Evolutionary conservation across 768 basidiomycete species (phyloP).

Genomic region (Lyophyllum semitale): DNA sequence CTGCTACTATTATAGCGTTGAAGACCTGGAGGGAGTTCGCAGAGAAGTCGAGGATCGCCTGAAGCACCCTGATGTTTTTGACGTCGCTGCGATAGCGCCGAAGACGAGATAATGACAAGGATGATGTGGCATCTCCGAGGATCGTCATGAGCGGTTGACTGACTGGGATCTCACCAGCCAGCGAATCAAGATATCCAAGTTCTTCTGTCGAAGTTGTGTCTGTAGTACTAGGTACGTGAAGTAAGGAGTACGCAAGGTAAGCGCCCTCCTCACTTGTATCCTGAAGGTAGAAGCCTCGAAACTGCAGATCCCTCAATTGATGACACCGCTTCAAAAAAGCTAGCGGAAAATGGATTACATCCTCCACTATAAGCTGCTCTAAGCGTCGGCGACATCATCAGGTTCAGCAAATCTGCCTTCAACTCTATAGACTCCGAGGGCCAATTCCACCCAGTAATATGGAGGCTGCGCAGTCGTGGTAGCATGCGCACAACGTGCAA

Average conservation of each 20-base stretch:
- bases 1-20: not conserved
- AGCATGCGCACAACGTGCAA: not conserved
- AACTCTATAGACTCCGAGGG: not conserved
- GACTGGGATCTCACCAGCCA: not conserved
- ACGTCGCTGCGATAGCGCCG: not conserved
- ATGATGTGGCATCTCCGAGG: not conserved
- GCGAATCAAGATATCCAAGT: conserved; percentile 1
- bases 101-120: conserved; percentile 1
- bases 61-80: not conserved
- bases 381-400: not conserved
- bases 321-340: not conserved
- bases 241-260: not conserved
- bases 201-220: not conserved
- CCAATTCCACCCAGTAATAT: not conserved
- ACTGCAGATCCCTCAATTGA: conserved; percentile 4
- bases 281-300: not conserved
- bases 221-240: too few relatives aligned
- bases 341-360: not conserved
- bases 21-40: not conserved
- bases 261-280: not conserved
- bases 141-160: not conserved
- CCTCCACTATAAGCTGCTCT: not conserved
- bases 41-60: not conserved
- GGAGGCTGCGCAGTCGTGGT: not conserved
- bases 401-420: not conserved